phyloP scores from a whole-genome alignment of 345 rosid species.

The Triadica sebifera region DNA sequence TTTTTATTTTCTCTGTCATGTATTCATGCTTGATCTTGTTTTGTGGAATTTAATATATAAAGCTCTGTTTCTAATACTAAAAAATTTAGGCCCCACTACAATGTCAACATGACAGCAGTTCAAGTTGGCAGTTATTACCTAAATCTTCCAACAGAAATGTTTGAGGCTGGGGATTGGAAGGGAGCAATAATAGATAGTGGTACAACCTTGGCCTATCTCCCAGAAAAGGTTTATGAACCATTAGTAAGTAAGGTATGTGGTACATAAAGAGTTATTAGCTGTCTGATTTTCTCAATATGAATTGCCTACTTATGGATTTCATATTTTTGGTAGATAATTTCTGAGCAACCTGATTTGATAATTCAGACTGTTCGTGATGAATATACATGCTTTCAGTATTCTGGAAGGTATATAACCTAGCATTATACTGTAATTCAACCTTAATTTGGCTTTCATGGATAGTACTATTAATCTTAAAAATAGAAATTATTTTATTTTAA shows the following conservation, averaged over 20 bases:
- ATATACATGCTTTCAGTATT: slow-evolving; percentile 87
- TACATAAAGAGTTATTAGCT: slow-evolving; percentile 9
- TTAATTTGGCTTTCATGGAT: slow-evolving; percentile 3
- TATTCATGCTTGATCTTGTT: slow-evolving; percentile 13
- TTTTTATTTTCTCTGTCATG: slow-evolving; percentile 9
- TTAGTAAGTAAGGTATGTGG: slow-evolving; percentile 63
- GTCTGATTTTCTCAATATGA: slow-evolving; percentile 5
- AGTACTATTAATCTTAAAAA: not conserved
- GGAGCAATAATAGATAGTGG: slow-evolving; percentile 97
- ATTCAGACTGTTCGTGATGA: slow-evolving; percentile 69
- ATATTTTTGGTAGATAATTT: slow-evolving; percentile 55
- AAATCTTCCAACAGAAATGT: slow-evolving; percentile 60
- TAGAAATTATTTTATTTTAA: not conserved
- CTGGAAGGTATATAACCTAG: slow-evolving; percentile 54
- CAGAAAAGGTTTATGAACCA: slow-evolving; percentile 78
- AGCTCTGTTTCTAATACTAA: slow-evolving; percentile 13
- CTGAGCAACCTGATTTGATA: slow-evolving; percentile 71
- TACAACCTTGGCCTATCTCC: slow-evolving; percentile 97
- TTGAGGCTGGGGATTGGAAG: slow-evolving; percentile 62
- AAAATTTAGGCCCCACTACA: slow-evolving; percentile 84
- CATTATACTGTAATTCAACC: not conserved
- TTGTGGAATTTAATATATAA: slow-evolving; percentile 17
- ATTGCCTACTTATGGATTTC: slow-evolving; percentile 10
- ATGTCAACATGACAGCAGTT: slow-evolving; percentile 91
- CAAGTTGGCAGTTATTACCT: slow-evolving; percentile 80